phyloP scores from a whole-genome alignment of 768 basidiomycete species.

The Crucibulum laeve region DNA sequence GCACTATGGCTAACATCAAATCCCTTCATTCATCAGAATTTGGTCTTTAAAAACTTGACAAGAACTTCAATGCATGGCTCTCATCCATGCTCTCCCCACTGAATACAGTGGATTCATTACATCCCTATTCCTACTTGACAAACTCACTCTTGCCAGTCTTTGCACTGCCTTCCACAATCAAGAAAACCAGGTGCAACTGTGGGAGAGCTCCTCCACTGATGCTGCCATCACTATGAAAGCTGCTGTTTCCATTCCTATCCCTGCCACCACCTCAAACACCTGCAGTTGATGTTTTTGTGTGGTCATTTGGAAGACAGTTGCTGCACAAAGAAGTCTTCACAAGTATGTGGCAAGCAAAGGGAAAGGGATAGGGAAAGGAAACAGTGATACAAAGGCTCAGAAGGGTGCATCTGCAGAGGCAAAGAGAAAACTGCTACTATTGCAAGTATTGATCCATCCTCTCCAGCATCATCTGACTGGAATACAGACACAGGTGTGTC shows the following conservation, averaged over 20 bases:
- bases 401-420: background rate
- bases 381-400: background rate
- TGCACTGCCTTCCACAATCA: slow-evolving; percentile 4
- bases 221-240: background rate
- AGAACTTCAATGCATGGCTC: slow-evolving; percentile 6
- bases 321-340: background rate
- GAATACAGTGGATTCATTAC: slow-evolving; percentile 6
- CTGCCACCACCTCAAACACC: slow-evolving; percentile 1
- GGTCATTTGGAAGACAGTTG: background rate
- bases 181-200: background rate
- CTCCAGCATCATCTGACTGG: background rate
- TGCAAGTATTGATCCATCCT: background rate
- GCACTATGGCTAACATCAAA: slow-evolving; percentile 3
- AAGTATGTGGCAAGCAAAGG: background rate
- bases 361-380: background rate
- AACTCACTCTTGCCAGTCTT: slow-evolving; percentile 1
- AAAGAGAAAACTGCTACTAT: background rate
- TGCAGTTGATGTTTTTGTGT: background rate
- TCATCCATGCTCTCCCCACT: slow-evolving; percentile 6
- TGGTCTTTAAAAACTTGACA: slow-evolving; percentile 4
- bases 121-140: slow-evolving; percentile 5
- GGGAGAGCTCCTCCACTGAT: background rate
- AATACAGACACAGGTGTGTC: background rate
- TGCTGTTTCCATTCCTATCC: background rate
- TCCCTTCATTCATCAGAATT: slow-evolving; percentile 2